Conservation (phyloP, 2,329 filamentous ascomycete genomes). For the Huntiella moniliformis region DNA sequence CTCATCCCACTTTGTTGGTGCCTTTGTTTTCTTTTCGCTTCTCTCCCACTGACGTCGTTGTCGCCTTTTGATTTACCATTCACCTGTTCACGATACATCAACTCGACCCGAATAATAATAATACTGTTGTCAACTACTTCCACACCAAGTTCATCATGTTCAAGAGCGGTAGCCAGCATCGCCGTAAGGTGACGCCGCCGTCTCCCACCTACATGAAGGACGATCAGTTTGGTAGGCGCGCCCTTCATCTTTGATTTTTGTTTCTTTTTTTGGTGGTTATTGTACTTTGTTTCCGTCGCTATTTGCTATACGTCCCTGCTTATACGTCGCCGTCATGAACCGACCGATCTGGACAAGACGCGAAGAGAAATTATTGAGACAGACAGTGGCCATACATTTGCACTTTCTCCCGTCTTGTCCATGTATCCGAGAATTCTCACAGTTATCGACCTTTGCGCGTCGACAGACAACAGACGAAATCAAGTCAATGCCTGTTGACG, state of each 20-base stretch:
- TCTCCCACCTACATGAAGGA: constrained; percentile 46
- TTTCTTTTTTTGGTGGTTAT: constrained; percentile 1
- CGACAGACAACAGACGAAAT: neutral
- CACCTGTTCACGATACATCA: neutral
- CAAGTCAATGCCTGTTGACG: neutral
- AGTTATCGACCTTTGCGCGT: neutral
- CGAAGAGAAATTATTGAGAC: too few relatives aligned
- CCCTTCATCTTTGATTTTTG: constrained; percentile 3
- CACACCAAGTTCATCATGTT: constrained; percentile 9
- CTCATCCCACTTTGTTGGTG: neutral
- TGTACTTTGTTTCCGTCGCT: neutral
- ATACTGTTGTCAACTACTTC: neutral
- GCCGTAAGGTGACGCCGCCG: constrained; percentile 39
- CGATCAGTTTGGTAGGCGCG: constrained; percentile 42
- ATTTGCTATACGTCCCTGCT: neutral
- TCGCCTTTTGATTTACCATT: neutral
- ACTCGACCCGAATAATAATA: too few relatives aligned
- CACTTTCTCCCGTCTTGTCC: neutral
- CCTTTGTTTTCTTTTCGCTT: neutral
- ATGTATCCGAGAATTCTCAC: neutral
- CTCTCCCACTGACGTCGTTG: constrained; percentile 1
- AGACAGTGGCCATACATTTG: too few relatives aligned
- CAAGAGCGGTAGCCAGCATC: constrained; percentile 13
- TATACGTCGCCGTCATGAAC: too few relatives aligned
- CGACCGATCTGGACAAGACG: too few relatives aligned